A percentile compares a stretch with the other conserved stretches of the same genome.
phyloP scores from a whole-genome alignment of 441 rosid genomes.

The Pelargonium australe region DNA sequence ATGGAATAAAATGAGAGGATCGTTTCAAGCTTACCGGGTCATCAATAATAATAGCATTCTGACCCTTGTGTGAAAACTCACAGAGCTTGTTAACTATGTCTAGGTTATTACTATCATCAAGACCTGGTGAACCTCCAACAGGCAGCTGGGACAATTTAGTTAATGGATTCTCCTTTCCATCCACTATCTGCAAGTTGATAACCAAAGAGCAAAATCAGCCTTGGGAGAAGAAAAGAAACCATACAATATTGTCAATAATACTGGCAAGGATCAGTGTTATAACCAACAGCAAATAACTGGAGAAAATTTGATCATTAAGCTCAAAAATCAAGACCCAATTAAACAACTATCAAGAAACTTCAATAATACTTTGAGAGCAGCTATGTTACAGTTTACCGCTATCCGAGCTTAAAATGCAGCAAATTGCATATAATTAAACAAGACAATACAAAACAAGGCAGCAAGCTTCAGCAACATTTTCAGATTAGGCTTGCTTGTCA shows the following conservation, averaged over 20 bases:
- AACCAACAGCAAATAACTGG: no score
- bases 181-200: no score
- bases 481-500: neutral
- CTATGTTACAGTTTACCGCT: neutral
- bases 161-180: neutral
- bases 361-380: neutral
- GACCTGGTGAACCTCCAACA: no score
- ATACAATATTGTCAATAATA: no score
- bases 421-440: neutral
- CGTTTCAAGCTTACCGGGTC: constrained; percentile 33
- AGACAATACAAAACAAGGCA: neutral
- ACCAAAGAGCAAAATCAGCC: no score
- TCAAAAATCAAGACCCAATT: neutral
- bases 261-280: no score
- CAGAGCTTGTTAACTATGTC: constrained; percentile 31
- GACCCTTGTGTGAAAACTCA: constrained; percentile 30
- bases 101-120: constrained; percentile 11
- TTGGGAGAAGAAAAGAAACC: no score
- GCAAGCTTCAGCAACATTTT: neutral
- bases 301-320: no score
- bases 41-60: constrained; percentile 41
- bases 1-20: constrained; percentile 5
- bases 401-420: neutral
- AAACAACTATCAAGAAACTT: neutral
- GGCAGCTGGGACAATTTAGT: constrained; percentile 19